phyloP scores from a whole-genome alignment of 148 eudicot species.

The Tetragonia tetragonoides region DNA sequence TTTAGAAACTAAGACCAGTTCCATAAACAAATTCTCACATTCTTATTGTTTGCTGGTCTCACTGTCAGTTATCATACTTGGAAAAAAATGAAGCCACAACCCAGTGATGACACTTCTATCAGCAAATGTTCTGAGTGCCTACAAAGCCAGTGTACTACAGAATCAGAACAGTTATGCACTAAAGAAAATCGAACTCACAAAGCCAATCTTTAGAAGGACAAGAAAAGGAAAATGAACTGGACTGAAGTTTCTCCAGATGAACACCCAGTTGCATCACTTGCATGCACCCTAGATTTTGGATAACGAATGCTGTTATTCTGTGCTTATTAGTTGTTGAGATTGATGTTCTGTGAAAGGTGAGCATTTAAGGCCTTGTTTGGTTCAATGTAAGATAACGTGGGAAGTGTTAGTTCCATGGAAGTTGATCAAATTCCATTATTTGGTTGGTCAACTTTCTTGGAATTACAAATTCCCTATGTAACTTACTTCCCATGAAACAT shows the following conservation, averaged over 20 bases:
- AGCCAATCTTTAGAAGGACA: not conserved
- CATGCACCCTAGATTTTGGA: not conserved
- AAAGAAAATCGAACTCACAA: not conserved
- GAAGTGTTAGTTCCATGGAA: too few relatives aligned
- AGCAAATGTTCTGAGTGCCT: slow-evolving; percentile 75
- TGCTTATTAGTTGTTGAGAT: not conserved
- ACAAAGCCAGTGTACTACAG: slow-evolving; percentile 18
- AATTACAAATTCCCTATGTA: too few relatives aligned
- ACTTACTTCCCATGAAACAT: too few relatives aligned
- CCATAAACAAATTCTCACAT: slow-evolving; percentile 80
- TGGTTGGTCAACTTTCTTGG: too few relatives aligned
- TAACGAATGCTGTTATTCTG: not conserved
- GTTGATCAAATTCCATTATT: too few relatives aligned
- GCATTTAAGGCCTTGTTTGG: too few relatives aligned
- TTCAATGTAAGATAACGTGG: too few relatives aligned
- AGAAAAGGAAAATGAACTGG: not conserved
- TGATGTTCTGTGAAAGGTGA: not conserved
- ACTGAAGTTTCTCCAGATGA: not conserved
- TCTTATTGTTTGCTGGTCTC: slow-evolving; percentile 97
- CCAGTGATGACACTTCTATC: slow-evolving; percentile 58
- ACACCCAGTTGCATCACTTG: not conserved
- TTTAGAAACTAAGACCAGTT: slow-evolving; percentile 69
- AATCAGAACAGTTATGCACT: slow-evolving; percentile 10
- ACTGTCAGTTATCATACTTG: slow-evolving; percentile 75
- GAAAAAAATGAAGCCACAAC: slow-evolving; percentile 84